Evolutionary conservation across 148 eudicot species (phyloP).

Genomic region (Arctostaphylos glauca): DNA sequence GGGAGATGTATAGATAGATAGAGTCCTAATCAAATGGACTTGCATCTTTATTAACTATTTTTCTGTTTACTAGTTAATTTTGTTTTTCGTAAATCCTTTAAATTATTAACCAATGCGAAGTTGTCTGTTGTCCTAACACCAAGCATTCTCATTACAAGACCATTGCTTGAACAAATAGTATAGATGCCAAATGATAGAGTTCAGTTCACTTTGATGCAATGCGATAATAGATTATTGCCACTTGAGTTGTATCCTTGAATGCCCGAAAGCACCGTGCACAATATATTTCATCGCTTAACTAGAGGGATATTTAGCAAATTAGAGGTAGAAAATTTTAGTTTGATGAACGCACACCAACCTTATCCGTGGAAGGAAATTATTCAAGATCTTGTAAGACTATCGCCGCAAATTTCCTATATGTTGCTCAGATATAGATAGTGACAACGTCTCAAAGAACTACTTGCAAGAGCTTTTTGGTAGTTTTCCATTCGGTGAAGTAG

Average conservation of each 20-base stretch:
- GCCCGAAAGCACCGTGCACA: too few relatives aligned
- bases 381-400: neutral
- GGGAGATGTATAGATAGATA: too few relatives aligned
- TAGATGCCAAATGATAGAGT: neutral
- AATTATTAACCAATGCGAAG: too few relatives aligned
- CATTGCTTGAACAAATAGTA: too few relatives aligned
- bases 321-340: neutral
- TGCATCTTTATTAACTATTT: too few relatives aligned
- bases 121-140: too few relatives aligned
- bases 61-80: too few relatives aligned
- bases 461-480: constrained; percentile 86
- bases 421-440: constrained; percentile 46
- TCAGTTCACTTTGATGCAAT: neutral
- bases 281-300: neutral
- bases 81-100: too few relatives aligned
- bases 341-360: neutral
- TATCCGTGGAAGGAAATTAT: neutral
- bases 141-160: too few relatives aligned
- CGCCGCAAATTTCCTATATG: constrained; percentile 36
- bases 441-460: constrained; percentile 64
- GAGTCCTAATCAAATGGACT: too few relatives aligned
- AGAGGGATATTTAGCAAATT: neutral
- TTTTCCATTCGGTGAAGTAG: constrained; percentile 52
- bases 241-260: neutral
- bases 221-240: neutral